Evolutionary conservation across 148 eudicot genomes (phyloP).

Genomic region (Spergularia marina): DNA sequence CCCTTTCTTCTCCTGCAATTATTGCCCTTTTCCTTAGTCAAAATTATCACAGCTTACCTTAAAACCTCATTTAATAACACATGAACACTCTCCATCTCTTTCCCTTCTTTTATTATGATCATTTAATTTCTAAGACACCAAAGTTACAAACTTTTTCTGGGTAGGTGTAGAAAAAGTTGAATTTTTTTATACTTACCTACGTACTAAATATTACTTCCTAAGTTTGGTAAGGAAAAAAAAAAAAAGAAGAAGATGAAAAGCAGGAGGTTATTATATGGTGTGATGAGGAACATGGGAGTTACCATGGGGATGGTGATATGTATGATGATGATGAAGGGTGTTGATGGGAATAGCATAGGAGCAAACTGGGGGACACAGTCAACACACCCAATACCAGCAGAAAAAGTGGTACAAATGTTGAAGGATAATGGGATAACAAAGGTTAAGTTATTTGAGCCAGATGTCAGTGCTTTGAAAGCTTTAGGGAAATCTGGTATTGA

Average conservation of each 20-base stretch:
- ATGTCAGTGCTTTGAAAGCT: conserved; percentile 43
- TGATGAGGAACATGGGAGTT: conserved; percentile 13
- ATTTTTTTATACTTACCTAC: neutral
- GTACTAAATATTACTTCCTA: neutral
- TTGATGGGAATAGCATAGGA: conserved; percentile 48
- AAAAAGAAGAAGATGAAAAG: neutral
- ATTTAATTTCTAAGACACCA: neutral
- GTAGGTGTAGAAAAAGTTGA: neutral
- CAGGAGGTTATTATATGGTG: conserved; percentile 8
- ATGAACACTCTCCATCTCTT: neutral
- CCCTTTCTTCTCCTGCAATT: neutral
- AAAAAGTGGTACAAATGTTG: conserved; percentile 54
- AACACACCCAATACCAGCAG: conserved; percentile 51
- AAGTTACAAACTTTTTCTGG: neutral
- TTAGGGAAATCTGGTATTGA: conserved; percentile 64
- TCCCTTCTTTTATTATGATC: neutral
- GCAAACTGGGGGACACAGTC: conserved; percentile 85
- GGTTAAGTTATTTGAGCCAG: conserved; percentile 78
- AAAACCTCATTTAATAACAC: conserved; percentile 8
- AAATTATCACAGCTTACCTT: neutral
- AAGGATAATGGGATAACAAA: conserved; percentile 68
- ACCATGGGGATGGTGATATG: conserved; percentile 18
- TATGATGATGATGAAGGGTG: conserved; percentile 18
- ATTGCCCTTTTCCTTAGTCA: neutral
- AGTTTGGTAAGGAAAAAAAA: too few relatives aligned